Evolutionary conservation across 1,284 basidiomycete genomes (phyloP).

Genomic region (Pyrrhoderma lamaoense): DNA sequence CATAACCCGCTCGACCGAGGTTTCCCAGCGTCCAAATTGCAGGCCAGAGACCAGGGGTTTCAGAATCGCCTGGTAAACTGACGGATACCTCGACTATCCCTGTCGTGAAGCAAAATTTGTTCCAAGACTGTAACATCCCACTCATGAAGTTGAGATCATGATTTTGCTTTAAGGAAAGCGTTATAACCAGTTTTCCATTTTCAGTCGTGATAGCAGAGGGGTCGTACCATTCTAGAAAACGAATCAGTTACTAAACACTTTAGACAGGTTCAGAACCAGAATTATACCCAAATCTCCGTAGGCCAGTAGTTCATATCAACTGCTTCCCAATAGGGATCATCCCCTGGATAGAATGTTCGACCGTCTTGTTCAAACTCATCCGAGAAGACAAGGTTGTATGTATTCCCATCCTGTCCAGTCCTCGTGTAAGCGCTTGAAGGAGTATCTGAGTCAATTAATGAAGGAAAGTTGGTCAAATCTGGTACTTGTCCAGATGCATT

Average conservation of each 20-base stretch:
- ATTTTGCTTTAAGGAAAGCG: constrained; percentile 37
- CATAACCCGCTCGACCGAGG: constrained; percentile 40
- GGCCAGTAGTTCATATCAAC: constrained; percentile 58
- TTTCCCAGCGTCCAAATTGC: constrained; percentile 34
- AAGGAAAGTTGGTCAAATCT: constrained; percentile 46
- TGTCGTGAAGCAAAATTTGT: constrained; percentile 81
- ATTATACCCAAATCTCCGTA: constrained; percentile 33
- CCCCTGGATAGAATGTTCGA: constrained; percentile 42
- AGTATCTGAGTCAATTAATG: constrained; percentile 19
- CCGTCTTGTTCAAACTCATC: constrained; percentile 51
- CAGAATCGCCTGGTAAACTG: constrained; percentile 35
- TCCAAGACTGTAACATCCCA: constrained; percentile 29
- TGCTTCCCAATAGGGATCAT: constrained; percentile 43
- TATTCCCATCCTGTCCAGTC: constrained; percentile 24
- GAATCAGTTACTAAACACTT: neutral
- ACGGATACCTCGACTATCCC: constrained; percentile 56
- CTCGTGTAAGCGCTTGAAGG: constrained; percentile 17
- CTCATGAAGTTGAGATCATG: constrained; percentile 47
- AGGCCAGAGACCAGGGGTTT: constrained; percentile 42
- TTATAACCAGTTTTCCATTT: constrained; percentile 48
- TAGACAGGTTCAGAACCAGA: neutral
- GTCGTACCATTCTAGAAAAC: constrained; percentile 45
- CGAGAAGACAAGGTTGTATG: constrained; percentile 38
- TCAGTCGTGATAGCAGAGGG: constrained; percentile 48
- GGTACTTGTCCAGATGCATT: constrained; percentile 70